Base-by-base conservation (phyloP, 345 rosid species). In the Salix exigua region DNA sequence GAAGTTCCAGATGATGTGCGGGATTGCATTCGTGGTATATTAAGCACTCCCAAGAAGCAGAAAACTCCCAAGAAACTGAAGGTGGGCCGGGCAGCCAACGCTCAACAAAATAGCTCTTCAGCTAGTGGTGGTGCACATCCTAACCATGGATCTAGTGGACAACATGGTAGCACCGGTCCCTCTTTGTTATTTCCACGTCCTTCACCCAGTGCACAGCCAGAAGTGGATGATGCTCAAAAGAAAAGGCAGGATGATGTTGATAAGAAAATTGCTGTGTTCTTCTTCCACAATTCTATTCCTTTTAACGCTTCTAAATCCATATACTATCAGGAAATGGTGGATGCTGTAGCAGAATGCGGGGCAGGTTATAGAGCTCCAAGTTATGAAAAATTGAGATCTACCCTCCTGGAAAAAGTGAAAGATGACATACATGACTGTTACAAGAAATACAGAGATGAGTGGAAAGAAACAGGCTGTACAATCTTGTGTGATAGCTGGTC, bases 1-100 rank as follows among this genome's bases (percentile, higher is more conserved):
- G 81, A 87, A 77, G 93, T 88, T 73, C 87, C 89, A 12, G 78
- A 68, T 73, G 81, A 84, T 23, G 86, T 87, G 46, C 77, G 90
- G 37, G 77, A 85, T 65, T 86, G 75, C 68, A 89, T 89, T 66
- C 80, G 69, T 73, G 81, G 83, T 53, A 79, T 88, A 62, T 26
- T 86, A 33, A 87, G 75, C 84, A 82, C 83, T 60, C 89, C 88
- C 62, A 87, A 84, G 83, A 87, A 85, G 65, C 86, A 73, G 31
- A 88, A 84, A 81, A 75, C 79, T 73, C 75, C 84, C 38, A 87
- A 83, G 81, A 89, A 76, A 74, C 75, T 55, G 5, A 89, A 83
- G 83, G 46, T 61, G 68, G 87, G 80, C 25, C 78, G 30, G 72
- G 78, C 72, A 25, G 82, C 85, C 44, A 85, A 81, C 77, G 90